phyloP scores from a whole-genome alignment of 2,329 filamentous ascomycete genomes.

The Exophiala sideris region DNA sequence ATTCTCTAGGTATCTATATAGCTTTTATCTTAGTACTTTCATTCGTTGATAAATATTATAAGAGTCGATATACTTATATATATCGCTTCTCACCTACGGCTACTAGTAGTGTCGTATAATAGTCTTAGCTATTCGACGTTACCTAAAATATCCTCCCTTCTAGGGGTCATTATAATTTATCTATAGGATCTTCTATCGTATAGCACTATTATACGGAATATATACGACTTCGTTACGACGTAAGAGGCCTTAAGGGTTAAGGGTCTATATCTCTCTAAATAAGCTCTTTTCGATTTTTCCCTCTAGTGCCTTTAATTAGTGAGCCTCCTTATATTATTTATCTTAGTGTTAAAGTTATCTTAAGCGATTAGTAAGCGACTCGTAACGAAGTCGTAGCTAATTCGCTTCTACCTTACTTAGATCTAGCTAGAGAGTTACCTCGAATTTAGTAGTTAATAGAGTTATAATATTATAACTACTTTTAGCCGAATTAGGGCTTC shows the following conservation, averaged over 20 bases:
- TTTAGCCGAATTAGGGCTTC: background rate
- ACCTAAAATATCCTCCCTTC: background rate
- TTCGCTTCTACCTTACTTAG: too few relatives aligned
- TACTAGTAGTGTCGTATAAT: background rate
- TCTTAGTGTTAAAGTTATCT: background rate
- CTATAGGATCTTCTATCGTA: background rate
- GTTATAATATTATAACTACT: constrained; percentile 1
- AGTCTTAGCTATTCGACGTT: background rate
- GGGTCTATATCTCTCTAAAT: background rate
- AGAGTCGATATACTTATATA: constrained; percentile 1
- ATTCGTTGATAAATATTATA: constrained; percentile 2
- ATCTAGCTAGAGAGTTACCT: background rate
- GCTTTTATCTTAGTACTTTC: background rate
- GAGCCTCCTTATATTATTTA: background rate
- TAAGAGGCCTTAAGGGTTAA: constrained; percentile 5
- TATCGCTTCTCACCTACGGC: constrained; percentile 1
- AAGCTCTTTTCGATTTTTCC: background rate
- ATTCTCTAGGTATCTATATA: background rate
- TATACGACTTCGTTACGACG: background rate
- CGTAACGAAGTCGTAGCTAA: too few relatives aligned
- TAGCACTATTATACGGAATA: background rate
- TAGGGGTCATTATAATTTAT: background rate
- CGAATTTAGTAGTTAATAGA: background rate
- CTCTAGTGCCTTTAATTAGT: too few relatives aligned
- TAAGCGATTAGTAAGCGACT: too few relatives aligned